phyloP scores from a whole-genome alignment of 2,329 filamentous ascomycete species.

The Diaporthe aspalathi region DNA sequence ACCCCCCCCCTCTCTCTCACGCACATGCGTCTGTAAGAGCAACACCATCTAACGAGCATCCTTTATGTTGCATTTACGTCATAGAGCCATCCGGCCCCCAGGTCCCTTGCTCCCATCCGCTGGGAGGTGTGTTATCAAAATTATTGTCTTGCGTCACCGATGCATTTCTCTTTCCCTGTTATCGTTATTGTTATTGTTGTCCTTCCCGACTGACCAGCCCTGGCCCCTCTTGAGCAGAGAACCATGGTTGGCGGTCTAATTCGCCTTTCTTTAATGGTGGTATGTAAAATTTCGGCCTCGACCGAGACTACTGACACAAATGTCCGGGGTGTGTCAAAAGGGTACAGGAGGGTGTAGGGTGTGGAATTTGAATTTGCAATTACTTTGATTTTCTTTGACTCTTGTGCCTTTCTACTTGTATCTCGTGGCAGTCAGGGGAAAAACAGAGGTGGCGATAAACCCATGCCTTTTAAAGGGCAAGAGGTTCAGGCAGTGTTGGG shows the following conservation, averaged over 20 bases:
- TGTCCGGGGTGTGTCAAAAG: not conserved
- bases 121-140: constrained; percentile 35
- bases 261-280: not conserved
- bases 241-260: constrained; percentile 1
- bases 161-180: not conserved
- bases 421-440: constrained; percentile 11
- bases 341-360: not conserved
- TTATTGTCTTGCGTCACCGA: constrained; percentile 18
- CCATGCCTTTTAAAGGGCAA: not conserved
- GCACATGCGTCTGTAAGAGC: constrained; percentile 2
- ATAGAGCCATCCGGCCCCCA: constrained; percentile 32
- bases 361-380: not conserved
- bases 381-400: not conserved
- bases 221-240: not conserved
- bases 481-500: not conserved
- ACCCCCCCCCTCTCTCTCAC: no score
- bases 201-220: not conserved
- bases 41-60: constrained; percentile 18
- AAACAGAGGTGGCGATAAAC: constrained; percentile 31
- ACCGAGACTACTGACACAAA: not conserved
- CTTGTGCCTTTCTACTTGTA: not conserved
- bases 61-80: constrained; percentile 34
- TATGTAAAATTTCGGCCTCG: constrained; percentile 10
- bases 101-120: constrained; percentile 33
- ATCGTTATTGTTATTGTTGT: not conserved